Evolutionary conservation across 768 basidiomycete species (phyloP), one percentile per base, ranked within the genome.

Genomic region (Trametes maxima): DNA sequence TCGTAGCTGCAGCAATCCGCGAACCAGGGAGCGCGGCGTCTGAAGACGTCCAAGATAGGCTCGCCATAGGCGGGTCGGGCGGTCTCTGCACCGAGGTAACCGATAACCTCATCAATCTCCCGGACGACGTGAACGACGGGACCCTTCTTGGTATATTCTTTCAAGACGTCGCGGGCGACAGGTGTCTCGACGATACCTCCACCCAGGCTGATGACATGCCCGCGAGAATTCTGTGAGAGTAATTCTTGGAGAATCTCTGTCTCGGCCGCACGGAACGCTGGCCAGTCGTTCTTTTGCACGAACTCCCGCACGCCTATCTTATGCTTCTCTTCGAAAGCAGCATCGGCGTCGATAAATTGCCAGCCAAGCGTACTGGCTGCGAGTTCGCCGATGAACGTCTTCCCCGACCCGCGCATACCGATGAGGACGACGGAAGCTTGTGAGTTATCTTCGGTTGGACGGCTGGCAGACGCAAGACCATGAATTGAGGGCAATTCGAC

Each of bases 391-490:
- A 98, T 82, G 74, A 87, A 89, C 1, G 92, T 93, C 78, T 99
- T 98, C 33, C 97, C 97, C 0, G 94, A 90, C 12, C 97, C 97
- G 17, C 96, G 90, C 97, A 99, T 98, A 25, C 97, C 95, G 63
- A 94, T 87, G 62, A 97, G 75, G 60, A 96, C 74, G 65, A 95
- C 83, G 5, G 89, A 87, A 17, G 85, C 80, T 5, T 78, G 75
- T 12, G 77, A 65, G 45, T 77, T 72, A 35, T 37, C 48, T 14
- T 62, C 57, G 51, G 58, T 70, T 66, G 54, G 67, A 24, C 77
- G 78, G 63, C 78, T 82, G 49, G 78, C 72, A 6, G 80, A 83
- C 1, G 78, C 77, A 24, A 77, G 71, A 6, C 80, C 72, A 8
- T 76, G 70, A 39, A 72, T 60, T 33, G 73, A 72, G 16, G 80